Evolutionary conservation across 169 alveolate genomes (phyloP).

Genomic region (Eimeria tenella): DNA sequence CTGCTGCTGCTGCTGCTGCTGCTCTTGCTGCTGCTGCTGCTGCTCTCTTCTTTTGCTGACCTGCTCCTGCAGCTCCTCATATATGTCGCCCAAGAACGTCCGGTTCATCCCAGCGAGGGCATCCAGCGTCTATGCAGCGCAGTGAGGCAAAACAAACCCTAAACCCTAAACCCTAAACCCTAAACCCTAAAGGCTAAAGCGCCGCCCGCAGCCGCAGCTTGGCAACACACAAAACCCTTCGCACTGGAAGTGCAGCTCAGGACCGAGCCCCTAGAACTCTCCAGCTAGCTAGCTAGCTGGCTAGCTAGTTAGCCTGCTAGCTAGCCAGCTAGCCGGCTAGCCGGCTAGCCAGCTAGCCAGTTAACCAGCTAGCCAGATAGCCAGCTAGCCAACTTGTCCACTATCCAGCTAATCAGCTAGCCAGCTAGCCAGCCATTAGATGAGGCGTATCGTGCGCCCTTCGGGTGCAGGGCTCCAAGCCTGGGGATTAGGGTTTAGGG

Average conservation of each 20-base stretch:
- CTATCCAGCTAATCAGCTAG: not conserved
- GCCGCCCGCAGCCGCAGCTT: no score
- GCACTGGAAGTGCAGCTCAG: no score
- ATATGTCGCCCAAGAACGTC: not conserved
- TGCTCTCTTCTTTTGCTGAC: not conserved
- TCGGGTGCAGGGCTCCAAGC: no score
- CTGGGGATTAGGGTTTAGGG: no score
- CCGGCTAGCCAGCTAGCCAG: not conserved
- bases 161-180: constrained; percentile 13
- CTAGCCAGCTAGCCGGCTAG: not conserved
- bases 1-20: constrained; percentile 48
- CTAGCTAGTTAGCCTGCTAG: no score
- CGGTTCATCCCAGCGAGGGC: not conserved
- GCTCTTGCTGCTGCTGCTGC: constrained; percentile 51
- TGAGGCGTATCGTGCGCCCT: not conserved
- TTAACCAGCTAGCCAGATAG: not conserved
- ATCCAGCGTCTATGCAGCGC: constrained; percentile 22
- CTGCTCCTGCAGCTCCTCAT: constrained; percentile 13
- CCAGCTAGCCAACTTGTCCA: not conserved
- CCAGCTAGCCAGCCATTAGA: not conserved
- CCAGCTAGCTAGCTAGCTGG: no score
- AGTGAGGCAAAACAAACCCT: not conserved
- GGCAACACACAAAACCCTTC: no score
- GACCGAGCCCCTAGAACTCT: no score
- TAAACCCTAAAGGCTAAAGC: constrained; percentile 42